Evolutionary conservation across 2,329 filamentous ascomycete species (phyloP), one percentile per base, ranked within the genome.

Genomic region (Sporothrix pseudoabietina): DNA sequence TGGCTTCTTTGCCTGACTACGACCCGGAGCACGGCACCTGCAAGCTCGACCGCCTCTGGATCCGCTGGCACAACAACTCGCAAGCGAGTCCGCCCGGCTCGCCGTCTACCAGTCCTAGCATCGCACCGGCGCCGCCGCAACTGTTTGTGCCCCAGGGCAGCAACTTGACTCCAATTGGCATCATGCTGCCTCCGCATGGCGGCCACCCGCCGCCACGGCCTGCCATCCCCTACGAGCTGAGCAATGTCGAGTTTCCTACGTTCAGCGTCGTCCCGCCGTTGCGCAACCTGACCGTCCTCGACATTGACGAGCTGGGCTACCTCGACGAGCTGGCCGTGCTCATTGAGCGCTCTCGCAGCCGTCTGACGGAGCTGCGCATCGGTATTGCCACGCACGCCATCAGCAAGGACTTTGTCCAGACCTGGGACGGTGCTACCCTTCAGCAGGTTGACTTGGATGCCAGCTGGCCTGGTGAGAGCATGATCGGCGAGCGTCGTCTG

Each of bases 221-320:
- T 74, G 85, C 80, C 78, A 86, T 83, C 30, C 80, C 81, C 19
- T 87, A 87, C 75, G 82, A 86, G 39, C 85, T 88, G 72, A 85
- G 84, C 76, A 85, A 87, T 71, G 90, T 94, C 35, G 92, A 95
- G 81, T 91, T 92, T 77, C 93, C 93, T 0, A 94, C 91, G 1
- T 92, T 96, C 77, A 95, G 92, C 61, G 88, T 93, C 10, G 84
- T 97, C 8, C 92, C 92, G 10, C 87, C 92, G 0, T 81, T 96
- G 71, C 92, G 90, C 80, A 93, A 90, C 76, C 81, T 96, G 74
- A 92, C 88, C 69, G 93, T 94, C 0, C 84, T 96, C 57, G 91
- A 96, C 77, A 92, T 96, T 74, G 93, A 96, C 78, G 92, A 95
- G 79, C 82, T 93, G n/a, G 87, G 90, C 39, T 96, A 96, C 79